A percentile compares a stretch with the other conserved stretches of the same genome.
Evolutionary conservation across 371 early-diverging fungal genomes (phyloP).

Genomic region (Circinella umbellata): DNA sequence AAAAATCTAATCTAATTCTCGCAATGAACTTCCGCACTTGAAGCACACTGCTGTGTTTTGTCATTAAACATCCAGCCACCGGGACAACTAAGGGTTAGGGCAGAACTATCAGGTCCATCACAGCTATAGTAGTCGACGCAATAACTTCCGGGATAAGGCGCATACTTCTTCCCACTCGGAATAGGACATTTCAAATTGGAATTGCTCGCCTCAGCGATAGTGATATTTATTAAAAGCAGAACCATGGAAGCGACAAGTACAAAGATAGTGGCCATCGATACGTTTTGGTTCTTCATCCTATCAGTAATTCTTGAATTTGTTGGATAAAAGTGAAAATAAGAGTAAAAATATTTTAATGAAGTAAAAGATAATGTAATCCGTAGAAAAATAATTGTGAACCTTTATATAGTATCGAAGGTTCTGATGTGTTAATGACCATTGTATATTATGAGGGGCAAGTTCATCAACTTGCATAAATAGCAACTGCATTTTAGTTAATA

Average conservation of each 20-base stretch:
- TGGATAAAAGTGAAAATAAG: no score
- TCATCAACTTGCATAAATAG: no score
- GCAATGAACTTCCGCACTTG: not conserved
- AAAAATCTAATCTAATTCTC: not conserved
- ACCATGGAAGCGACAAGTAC: not conserved
- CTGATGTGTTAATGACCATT: no score
- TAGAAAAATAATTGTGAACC: no score
- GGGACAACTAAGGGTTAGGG: slow-evolving; percentile 1
- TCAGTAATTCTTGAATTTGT: no score
- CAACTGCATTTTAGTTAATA: no score
- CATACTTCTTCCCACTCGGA: slow-evolving; percentile 7
- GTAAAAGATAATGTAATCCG: no score
- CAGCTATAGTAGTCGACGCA: slow-evolving; percentile 13
- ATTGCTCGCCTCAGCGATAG: not conserved
- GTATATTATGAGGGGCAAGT: no score
- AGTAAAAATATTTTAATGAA: no score
- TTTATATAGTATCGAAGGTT: no score
- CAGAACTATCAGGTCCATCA: not conserved
- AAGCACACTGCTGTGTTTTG: slow-evolving; percentile 5
- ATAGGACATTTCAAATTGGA: slow-evolving; percentile 5
- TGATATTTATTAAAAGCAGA: not conserved
- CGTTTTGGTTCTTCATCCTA: no score
- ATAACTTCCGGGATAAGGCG: not conserved
- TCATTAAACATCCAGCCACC: slow-evolving; percentile 7
- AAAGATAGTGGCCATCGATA: not conserved